Base-by-base conservation (phyloP, 495 filamentous ascomycete species). In the Lophiostoma macrostomum region DNA sequence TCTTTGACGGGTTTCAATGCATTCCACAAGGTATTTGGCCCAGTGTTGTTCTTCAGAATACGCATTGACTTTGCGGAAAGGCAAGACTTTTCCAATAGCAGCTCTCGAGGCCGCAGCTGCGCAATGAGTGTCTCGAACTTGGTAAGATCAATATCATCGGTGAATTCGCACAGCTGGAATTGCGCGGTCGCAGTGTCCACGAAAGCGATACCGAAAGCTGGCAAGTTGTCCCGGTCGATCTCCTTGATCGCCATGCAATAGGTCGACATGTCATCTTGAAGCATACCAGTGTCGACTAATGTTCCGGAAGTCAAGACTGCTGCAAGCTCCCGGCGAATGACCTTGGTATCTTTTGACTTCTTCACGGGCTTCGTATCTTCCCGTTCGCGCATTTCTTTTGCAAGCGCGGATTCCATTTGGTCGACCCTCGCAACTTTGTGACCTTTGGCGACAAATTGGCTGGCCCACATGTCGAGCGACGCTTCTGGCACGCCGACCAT, bases 91-190 rank as follows among this genome's bases (percentile, higher is more conserved):
- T 99, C 94, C 2, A 99, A 73, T 13, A 99, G 70, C 44, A 99
- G 64, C 67, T 99, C 94, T 22, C 86, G 86, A 1, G 94, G 94
- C 13, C 86, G 80, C 19, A 83, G 95, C 64, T 99, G 94, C 25
- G 94, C 94, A 16, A 99, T 83, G 45, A 97, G 88, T 0, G 94
- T 99, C 74, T 99, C 94, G 63, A 99, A 97, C 64, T 91, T 96
- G 39, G 94, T 99, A 67, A 96, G 79, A 56, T 96, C 91, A 6
- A 83, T 79, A 70, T 97, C 94, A 64, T 99, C 94, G 6, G 86
- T 75, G 56, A 96, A 96, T 45, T 95, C 84, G 13, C 90, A 86
- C 48, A 99, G 63, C 59, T 88, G 90, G 70, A 99, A 99, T 63
- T 96, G 90, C 13, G 90, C 94, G 0, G 91, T 96, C 3, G 94